A percentile compares a stretch with the other conserved stretches of the same genome.
phyloP scores from a whole-genome alignment of 73 alveolate species.

The Paraurostyla sp. region DNA sequence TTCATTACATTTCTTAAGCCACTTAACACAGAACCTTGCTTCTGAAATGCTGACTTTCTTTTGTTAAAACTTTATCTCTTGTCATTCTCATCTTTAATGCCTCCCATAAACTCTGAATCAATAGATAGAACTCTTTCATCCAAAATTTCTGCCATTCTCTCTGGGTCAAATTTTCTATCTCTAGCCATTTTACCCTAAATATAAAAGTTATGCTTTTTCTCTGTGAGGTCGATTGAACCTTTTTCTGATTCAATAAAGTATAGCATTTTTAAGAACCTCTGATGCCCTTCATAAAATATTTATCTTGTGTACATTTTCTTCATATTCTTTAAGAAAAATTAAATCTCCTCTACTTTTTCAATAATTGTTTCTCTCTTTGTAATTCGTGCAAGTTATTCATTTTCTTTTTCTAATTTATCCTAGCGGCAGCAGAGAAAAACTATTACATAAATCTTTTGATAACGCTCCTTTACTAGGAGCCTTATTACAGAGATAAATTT shows the following conservation, averaged over 20 bases:
- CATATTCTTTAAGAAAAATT: conserved; percentile 75
- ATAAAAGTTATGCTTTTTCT: conserved; percentile 63
- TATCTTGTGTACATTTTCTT: conserved; percentile 63
- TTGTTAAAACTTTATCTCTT: background rate
- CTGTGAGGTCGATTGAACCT: conserved; percentile 67
- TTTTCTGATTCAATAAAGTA: conserved; percentile 59
- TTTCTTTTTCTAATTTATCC: conserved; percentile 64
- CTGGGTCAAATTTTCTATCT: conserved; percentile 77
- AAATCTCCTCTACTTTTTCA: conserved; percentile 72
- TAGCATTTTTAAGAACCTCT: conserved; percentile 67
- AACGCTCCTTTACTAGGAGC: conserved; percentile 58
- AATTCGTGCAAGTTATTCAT: conserved; percentile 57
- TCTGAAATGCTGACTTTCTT: background rate
- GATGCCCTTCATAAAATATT: conserved; percentile 69
- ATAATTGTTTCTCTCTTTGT: conserved; percentile 74
- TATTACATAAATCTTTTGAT: conserved; percentile 51
- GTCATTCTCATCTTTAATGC: background rate
- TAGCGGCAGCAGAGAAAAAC: conserved; percentile 74
- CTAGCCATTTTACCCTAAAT: conserved; percentile 76
- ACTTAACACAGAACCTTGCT: background rate
- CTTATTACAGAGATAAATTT: conserved; percentile 62
- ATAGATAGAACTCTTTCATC: conserved; percentile 54
- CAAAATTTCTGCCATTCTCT: conserved; percentile 36
- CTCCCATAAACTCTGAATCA: conserved; percentile 46
- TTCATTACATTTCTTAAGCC: background rate